Evolutionary conservation across 495 filamentous ascomycete genomes (phyloP), one percentile per base, ranked within the genome.

Genomic region (Podospora didyma): DNA sequence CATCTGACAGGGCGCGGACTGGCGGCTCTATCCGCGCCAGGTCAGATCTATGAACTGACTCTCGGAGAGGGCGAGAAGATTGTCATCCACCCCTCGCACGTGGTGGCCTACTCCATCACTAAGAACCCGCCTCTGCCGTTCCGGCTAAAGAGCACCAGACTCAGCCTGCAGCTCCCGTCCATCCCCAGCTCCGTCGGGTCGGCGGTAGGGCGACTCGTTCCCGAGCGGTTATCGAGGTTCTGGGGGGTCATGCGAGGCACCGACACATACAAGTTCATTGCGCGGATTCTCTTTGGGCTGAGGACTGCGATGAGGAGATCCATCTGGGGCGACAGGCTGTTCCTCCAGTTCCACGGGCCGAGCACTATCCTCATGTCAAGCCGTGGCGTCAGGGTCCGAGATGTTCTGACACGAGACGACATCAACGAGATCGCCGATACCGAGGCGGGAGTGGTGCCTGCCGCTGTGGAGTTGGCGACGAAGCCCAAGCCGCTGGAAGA

Each of bases 321-420:
- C 3, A 88, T 98, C n/a, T 96, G 89, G 90, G 94, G 94, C 26
- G 94, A 98, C 69, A 75, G 93, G 60, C 76, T 97, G 14, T 97
- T 97, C 66, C 74, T 97, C 21, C 86, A 89, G 62, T 96, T 98
- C 63, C 79, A 86, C 22, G 94, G 94, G 0, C 94, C 94, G 20
- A 82, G 80, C 2, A 96, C 86, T 3, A 79, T 98, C 34, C 76
- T 97, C 21, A 71, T 98, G 62, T 94, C 96, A 63, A 91, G 89
- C 22, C 84, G 92, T 19, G 89, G 85, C 7, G 79, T 87, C 10
- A 74, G 87, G 1, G 72, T 96, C 19, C 82, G 82, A 46, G 94
- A 98, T 62, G 81, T 89, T 6, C 71, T 98, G 50, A 86, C 82
- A 17, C 74, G 74, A 11, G 79, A 82, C 16, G 89, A 97, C 53